These are phyloP conservation scores for Sarocladium strictum DNA, from an alignment of 2,329 filamentous ascomycete species.

Conservation along the genomic window DNA sequence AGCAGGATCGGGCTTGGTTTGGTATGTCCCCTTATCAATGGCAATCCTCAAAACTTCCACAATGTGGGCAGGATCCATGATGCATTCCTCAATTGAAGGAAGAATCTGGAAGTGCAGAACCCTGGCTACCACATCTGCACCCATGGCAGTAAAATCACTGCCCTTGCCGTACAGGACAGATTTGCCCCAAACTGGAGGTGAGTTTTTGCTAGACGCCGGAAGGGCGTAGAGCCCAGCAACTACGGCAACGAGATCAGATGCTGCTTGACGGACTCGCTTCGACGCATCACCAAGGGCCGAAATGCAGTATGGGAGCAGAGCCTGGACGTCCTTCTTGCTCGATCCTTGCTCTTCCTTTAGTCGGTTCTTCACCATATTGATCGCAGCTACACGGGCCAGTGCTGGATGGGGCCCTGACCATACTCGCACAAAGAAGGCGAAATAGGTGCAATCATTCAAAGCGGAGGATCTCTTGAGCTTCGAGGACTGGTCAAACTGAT, in stretches of 20 bases:
- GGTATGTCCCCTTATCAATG: conserved; percentile 35
- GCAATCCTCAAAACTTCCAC: conserved; percentile 48
- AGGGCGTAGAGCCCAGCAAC: conserved; percentile 44
- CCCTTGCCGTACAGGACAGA: conserved; percentile 58
- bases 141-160: conserved; percentile 13
- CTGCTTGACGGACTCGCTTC: conserved; percentile 68
- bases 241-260: conserved; percentile 59
- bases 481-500: conserved; percentile 47
- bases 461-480: conserved; percentile 50
- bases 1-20: conserved; percentile 23
- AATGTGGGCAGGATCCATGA: conserved; percentile 71
- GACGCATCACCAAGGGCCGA: conserved; percentile 69
- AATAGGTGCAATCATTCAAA: conserved; percentile 57
- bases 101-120: conserved; percentile 59
- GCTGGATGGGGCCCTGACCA: conserved; percentile 69
- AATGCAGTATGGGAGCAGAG: conserved; percentile 75
- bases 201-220: conserved; percentile 30
- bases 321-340: conserved; percentile 62
- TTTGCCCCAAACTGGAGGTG: conserved; percentile 48
- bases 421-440: conserved; percentile 70
- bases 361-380: conserved; percentile 56
- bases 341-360: conserved; percentile 44
- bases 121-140: conserved; percentile 16
- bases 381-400: conserved; percentile 60
- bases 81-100: conserved; percentile 76